Conservation (phyloP, 2,329 filamentous ascomycete genomes). For the Hymenoscyphus occultus region DNA sequence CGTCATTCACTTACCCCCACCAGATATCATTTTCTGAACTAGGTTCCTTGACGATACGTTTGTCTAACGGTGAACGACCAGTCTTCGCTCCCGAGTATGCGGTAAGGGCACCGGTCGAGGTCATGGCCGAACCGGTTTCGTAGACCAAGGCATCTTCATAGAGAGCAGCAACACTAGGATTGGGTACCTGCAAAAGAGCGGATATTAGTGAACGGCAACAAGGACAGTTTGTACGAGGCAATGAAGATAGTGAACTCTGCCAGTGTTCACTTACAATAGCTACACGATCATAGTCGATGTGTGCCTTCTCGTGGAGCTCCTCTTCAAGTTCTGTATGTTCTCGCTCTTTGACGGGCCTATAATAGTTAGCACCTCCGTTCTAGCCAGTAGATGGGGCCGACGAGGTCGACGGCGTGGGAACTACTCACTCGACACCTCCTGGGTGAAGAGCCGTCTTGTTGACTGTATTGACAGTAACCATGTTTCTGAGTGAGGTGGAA, state of each 20-base stretch:
- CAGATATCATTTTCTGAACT: slow-evolving; percentile 89
- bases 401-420: slow-evolving; percentile 1
- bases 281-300: slow-evolving; percentile 98
- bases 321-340: slow-evolving; percentile 97
- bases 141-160: slow-evolving; percentile 99
- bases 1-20: slow-evolving; percentile 63
- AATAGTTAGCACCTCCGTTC: slow-evolving; percentile 9
- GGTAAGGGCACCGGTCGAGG: slow-evolving; percentile 88
- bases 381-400: slow-evolving; percentile 10
- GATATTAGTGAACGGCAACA: slow-evolving; percentile 12
- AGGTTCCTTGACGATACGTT: slow-evolving; percentile 92
- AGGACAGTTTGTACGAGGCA: background rate
- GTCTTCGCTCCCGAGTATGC: slow-evolving; percentile 99
- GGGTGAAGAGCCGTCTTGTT: slow-evolving; percentile 35
- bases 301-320: slow-evolving; percentile 93
- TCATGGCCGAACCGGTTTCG: slow-evolving; percentile 96
- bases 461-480: slow-evolving; percentile 32
- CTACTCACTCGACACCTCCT: slow-evolving; percentile 34
- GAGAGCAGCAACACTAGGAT: slow-evolving; percentile 82
- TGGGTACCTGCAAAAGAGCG: slow-evolving; percentile 58
- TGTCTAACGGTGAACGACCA: slow-evolving; percentile 92
- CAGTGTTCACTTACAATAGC: slow-evolving; percentile 71
- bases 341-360: slow-evolving; percentile 69
- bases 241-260: background rate
- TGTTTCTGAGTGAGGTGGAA: slow-evolving; percentile 33